Evolutionary conservation across 306 rosid genomes (phyloP).

Genomic region (Gillenia trifoliata): DNA sequence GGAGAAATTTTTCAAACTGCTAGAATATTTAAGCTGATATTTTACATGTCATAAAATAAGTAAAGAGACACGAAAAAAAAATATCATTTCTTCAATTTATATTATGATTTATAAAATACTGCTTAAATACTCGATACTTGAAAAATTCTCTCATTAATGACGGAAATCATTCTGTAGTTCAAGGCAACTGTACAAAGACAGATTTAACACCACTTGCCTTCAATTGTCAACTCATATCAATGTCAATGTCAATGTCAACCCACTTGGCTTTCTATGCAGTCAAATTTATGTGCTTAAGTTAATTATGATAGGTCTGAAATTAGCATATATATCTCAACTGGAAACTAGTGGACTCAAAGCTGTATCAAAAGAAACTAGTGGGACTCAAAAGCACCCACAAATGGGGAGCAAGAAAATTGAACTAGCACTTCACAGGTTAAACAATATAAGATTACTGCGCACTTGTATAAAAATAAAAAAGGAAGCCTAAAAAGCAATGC

Average conservation of each 20-base stretch:
- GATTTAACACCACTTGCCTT: neutral
- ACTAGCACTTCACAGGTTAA: neutral
- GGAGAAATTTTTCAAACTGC: too few species aligned
- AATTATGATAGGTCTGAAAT: neutral
- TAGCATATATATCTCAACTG: neutral
- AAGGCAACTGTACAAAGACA: neutral
- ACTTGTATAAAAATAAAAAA: neutral
- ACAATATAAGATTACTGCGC: neutral
- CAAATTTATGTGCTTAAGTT: neutral
- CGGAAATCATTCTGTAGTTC: neutral
- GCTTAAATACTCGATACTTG: too few species aligned
- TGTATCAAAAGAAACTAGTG: neutral
- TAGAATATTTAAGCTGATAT: too few species aligned
- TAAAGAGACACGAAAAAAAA: too few species aligned
- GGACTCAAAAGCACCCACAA: slow-evolving; percentile 1
- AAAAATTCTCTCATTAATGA: too few species aligned
- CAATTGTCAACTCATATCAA: neutral
- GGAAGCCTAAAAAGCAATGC: neutral
- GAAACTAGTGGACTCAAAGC: neutral
- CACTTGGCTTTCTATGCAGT: neutral
- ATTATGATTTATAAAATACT: too few species aligned
- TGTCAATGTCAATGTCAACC: neutral
- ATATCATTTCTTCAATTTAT: too few species aligned
- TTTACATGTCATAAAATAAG: too few species aligned
- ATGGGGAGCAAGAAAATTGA: slow-evolving; percentile 1